These are phyloP conservation scores for Trichopus zeylanicus DNA, from an alignment of 116 monocot genomes.

Conservation along the genomic window DNA sequence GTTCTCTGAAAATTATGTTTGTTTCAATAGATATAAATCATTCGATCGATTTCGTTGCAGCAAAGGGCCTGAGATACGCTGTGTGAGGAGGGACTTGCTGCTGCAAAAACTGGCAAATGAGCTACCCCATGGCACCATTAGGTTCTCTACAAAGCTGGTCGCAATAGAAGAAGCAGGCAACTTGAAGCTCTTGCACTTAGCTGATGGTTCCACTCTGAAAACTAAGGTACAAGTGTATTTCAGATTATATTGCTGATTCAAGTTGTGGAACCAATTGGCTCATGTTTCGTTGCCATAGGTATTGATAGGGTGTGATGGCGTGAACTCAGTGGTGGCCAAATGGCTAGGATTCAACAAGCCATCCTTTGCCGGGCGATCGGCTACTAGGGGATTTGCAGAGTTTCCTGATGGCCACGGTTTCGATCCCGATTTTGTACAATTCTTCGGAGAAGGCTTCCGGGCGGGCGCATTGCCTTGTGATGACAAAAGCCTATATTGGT, in stretches of 20 bases:
- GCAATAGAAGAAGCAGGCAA: conserved; percentile 36
- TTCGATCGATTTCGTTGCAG: conserved; percentile 12
- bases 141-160: conserved; percentile 58
- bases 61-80: conserved; percentile 39
- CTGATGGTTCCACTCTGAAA: conserved; percentile 50
- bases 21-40: too few relatives aligned
- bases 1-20: not conserved
- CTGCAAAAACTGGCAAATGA: conserved; percentile 41
- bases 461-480: conserved; percentile 34
- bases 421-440: conserved; percentile 21
- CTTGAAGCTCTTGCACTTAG: conserved; percentile 39
- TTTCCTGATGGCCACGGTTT: conserved; percentile 45
- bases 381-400: conserved; percentile 37
- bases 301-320: conserved; percentile 67
- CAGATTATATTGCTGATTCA: too few relatives aligned
- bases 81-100: conserved; percentile 48
- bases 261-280: too few relatives aligned
- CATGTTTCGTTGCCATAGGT: conserved; percentile 20
- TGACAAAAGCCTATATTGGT: conserved; percentile 50
- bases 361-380: conserved; percentile 36
- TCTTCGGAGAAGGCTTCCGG: conserved; percentile 30
- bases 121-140: conserved; percentile 46
- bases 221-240: conserved; percentile 53
- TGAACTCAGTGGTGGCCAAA: conserved; percentile 60
- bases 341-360: conserved; percentile 52